Conservation (phyloP, 257 asterid genomes). For the Solanum chilense region DNA sequence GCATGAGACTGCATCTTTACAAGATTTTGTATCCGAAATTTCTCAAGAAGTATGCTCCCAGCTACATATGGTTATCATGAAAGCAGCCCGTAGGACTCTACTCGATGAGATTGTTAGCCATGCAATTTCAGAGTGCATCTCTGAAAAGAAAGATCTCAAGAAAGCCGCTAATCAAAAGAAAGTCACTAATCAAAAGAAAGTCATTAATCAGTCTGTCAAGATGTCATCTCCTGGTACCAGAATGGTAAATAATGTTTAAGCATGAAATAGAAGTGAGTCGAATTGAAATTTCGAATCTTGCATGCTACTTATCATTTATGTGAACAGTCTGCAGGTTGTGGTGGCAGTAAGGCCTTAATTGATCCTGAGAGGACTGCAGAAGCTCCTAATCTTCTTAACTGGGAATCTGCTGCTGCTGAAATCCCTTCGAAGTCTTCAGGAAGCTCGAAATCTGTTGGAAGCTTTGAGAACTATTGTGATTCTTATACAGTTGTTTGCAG, state of each 20-base stretch:
- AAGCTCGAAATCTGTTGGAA: slow-evolving; percentile 56
- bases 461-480: slow-evolving; percentile 61
- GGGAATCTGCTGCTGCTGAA: slow-evolving; percentile 18
- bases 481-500: slow-evolving; percentile 38
- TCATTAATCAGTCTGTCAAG: slow-evolving; percentile 18
- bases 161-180: slow-evolving; percentile 22
- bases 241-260: slow-evolving; percentile 23
- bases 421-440: slow-evolving; percentile 18
- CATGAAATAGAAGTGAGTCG: background rate
- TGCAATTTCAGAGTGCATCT: slow-evolving; percentile 52
- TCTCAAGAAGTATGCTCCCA: slow-evolving; percentile 71
- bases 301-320: background rate
- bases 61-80: slow-evolving; percentile 73
- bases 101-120: slow-evolving; percentile 77
- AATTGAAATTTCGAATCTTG: background rate
- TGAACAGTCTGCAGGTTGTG: slow-evolving; percentile 33
- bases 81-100: slow-evolving; percentile 69
- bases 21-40: slow-evolving; percentile 42
- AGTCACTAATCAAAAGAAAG: slow-evolving; percentile 21
- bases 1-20: slow-evolving; percentile 20
- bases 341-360: slow-evolving; percentile 19
- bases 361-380: slow-evolving; percentile 21
- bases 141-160: slow-evolving; percentile 38
- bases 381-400: slow-evolving; percentile 11
- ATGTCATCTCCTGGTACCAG: slow-evolving; percentile 15